Conservation (phyloP, 805 yeast species). For the Brettanomyces naardenensis region DNA sequence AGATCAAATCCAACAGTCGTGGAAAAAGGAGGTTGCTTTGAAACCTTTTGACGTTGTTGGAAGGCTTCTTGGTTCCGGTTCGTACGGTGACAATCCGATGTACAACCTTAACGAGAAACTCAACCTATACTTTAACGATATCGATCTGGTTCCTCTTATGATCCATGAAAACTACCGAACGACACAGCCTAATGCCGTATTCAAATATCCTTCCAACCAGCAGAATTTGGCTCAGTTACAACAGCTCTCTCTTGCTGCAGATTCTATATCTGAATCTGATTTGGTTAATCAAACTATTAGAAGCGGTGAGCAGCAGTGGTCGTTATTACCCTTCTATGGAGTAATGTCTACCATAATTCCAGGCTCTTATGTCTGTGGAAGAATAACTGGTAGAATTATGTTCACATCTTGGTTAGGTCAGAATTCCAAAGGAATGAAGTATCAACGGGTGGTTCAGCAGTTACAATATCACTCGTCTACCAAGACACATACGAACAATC, state of each 20-base stretch:
- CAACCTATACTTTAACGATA: slow-evolving; percentile 87
- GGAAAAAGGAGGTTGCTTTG: slow-evolving; percentile 87
- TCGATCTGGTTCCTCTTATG: slow-evolving; percentile 92
- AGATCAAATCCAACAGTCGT: slow-evolving; percentile 52
- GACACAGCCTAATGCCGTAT: slow-evolving; percentile 45
- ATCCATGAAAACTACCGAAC: slow-evolving; percentile 84
- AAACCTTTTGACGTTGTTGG: slow-evolving; percentile 89
- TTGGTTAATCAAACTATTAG: slow-evolving; percentile 74
- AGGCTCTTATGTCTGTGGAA: slow-evolving; percentile 66
- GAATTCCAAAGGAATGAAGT: slow-evolving; percentile 77
- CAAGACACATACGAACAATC: slow-evolving; percentile 67
- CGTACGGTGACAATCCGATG: slow-evolving; percentile 44
- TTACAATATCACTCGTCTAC: slow-evolving; percentile 81
- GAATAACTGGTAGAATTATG: slow-evolving; percentile 56
- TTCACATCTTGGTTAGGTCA: slow-evolving; percentile 89
- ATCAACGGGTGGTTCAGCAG: slow-evolving; percentile 72
- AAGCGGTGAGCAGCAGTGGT: slow-evolving; percentile 91
- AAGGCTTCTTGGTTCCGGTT: slow-evolving; percentile 51
- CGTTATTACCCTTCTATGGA: slow-evolving; percentile 86
- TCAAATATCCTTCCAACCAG: slow-evolving; percentile 18
- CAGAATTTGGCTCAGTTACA: slow-evolving; percentile 46
- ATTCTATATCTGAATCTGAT: slow-evolving; percentile 80
- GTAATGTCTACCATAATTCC: slow-evolving; percentile 81
- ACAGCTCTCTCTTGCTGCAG: slow-evolving; percentile 71
- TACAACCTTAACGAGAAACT: slow-evolving; percentile 71